Base-by-base conservation (phyloP, 345 rosid species). In the Raphanus raphanistrum region DNA sequence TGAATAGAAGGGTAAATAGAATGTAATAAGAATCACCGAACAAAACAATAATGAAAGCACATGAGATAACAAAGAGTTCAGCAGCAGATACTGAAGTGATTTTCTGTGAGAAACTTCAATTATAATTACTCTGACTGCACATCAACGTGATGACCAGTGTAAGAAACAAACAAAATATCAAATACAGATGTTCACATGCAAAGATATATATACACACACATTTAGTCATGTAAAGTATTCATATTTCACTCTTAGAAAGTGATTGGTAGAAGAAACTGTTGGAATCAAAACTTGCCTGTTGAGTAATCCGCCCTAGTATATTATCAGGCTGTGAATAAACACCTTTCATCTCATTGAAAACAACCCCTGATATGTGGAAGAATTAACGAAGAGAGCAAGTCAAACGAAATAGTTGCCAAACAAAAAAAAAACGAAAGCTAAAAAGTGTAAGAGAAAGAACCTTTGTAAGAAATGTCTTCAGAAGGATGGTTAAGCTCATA, bases 301-400 rank as follows among this genome's bases (percentile, higher is more conserved):
- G 97, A 52, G 94, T 75, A 75, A 85, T 69, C 21, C 94, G 88
- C 61, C 94, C 96, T 76, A 94, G 78, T 77, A 92, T 85, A 79
- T 88, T 94, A 83, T 94, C 98, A 33, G 98, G 98, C 86, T 94
- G 98, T n/a, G 98, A 94, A 71, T 94, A 94, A 75, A 94, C 97
- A 72, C 98, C 97, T 85, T 94, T 94, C 98, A 94, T 94, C 86
- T 94, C 98, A 79, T 94, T 94, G 71, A 94, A 92, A 70, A 94
- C 97, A 80, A 94, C 98, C 36, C 98, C 98, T 94, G 85, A 74
- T 68, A 76, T 69, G 54, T 54, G 66, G 2, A 77, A 70, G 35
- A 48, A 50, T 27, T 8, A 52, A 61, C 63, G 69, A 50, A 67
- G 11, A 76, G 27, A 76, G n/a, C 25, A 50, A 52, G 26, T 52